These are phyloP conservation scores for Annulohypoxylon nitens DNA, from an alignment of 495 filamentous ascomycete species.

Conservation along the genomic window DNA sequence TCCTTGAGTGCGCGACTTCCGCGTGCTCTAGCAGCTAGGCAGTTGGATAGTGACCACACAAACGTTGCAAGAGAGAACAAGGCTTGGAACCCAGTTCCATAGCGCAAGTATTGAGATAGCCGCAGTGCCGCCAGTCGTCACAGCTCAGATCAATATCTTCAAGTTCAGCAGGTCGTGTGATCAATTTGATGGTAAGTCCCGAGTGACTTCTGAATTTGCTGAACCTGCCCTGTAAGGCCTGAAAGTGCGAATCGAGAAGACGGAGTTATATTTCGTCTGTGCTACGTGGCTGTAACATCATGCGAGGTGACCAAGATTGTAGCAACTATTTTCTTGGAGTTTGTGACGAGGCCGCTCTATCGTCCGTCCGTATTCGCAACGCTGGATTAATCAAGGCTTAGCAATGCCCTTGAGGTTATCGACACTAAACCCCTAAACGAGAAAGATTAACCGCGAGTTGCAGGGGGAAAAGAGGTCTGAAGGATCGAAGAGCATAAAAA, in stretches of 20 bases:
- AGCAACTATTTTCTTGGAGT: conserved; percentile 1
- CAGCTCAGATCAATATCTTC: neutral
- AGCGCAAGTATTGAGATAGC: neutral
- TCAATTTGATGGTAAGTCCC: neutral
- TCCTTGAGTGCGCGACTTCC: neutral
- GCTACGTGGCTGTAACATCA: conserved; percentile 37
- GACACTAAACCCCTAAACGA: conserved; percentile 13
- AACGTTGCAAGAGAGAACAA: neutral
- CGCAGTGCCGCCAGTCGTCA: neutral
- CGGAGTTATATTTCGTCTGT: neutral
- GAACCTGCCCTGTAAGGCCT: neutral
- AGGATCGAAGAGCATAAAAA: conserved; percentile 2
- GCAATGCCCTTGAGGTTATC: neutral
- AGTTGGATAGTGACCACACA: neutral
- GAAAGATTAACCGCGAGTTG: conserved; percentile 35
- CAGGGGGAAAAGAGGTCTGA: conserved; percentile 6
- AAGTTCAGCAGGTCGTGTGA: conserved; percentile 11
- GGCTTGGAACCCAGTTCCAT: neutral
- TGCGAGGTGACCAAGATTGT: conserved; percentile 11
- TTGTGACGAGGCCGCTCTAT: neutral
- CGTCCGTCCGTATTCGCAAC: conserved; percentile 14
- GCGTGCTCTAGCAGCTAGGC: neutral
- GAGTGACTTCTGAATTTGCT: neutral
- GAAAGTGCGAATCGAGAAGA: neutral
- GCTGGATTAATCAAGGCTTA: neutral